Evolutionary conservation across 2,329 filamentous ascomycete species (phyloP), one percentile per base, ranked within the genome.

Genomic region (Pseudogymnoascus sp.): DNA sequence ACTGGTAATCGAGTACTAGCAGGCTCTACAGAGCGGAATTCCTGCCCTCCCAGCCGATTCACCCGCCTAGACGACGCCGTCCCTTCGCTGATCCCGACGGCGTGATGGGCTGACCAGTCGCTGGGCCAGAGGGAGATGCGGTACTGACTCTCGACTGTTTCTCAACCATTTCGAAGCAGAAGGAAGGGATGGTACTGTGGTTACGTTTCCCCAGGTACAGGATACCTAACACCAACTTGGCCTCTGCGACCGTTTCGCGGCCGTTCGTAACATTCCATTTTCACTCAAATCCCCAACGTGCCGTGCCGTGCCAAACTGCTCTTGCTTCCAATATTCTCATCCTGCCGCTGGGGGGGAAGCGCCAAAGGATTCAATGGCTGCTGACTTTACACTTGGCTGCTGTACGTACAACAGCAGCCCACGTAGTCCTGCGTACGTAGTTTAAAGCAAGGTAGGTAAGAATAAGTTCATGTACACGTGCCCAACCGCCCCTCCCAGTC

Each of bases 401-500:
- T 12, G 18, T 2, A 18, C 18, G 18, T 18, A 9, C 16, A 2
- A 2, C 9, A 11, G 6, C 30, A 11, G 22, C 3, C 30, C 9
- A 18, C 16, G 37, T 39, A 39, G 2, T 7, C 5, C 7, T 18
- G n/a, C n/a, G n/a, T 12, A 11, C 18, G 18, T 18, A 18, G 18
- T 4, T 25, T 5, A 25, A 43, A 25, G 20, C 14, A 25, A 47
- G 25, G 47, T 33, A 54, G 22, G 22, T 5, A 33, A 33, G 30
- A 33, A 9, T 33, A 33, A 7, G 28, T 54, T 54, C 28, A 54
- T 54, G 47, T 54, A 54, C 47, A 54, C 47, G 28, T 54, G 47
- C 47, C 47, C 47, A 54, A 54, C 47, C 47, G 28, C 47, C 47
- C 16, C n/a, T 54, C 47, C 9, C n/a, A 54, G 47, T 28, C 18